A percentile compares a stretch with the other conserved stretches of the same genome.
Evolutionary conservation across 2,329 filamentous ascomycete genomes (phyloP).

Genomic region (Simplicillium sp.): DNA sequence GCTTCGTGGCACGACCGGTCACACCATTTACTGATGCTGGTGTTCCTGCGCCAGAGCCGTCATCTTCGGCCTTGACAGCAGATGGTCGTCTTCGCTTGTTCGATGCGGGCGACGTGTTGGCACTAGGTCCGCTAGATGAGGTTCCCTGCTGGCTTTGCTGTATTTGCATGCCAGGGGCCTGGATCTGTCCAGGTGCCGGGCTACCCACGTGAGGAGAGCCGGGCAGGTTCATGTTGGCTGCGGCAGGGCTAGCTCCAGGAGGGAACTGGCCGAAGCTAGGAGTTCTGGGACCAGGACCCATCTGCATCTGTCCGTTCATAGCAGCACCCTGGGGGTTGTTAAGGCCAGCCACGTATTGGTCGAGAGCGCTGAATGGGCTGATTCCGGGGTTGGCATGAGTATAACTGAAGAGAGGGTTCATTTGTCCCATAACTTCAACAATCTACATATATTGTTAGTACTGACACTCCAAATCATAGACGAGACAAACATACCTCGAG

Average conservation of each 20-base stretch:
- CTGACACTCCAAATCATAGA: constrained; percentile 7
- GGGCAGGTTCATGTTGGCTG: constrained; percentile 50
- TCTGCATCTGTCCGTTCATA: constrained; percentile 40
- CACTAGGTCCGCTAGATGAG: constrained; percentile 55
- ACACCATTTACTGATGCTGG: constrained; percentile 42
- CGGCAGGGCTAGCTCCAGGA: constrained; percentile 50
- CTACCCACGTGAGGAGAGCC: constrained; percentile 53
- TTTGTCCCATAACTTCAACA: constrained; percentile 57
- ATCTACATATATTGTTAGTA: constrained; percentile 32
- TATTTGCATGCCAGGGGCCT: constrained; percentile 56
- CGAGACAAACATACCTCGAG: constrained; percentile 41
- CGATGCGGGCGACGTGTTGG: constrained; percentile 55
- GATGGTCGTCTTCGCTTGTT: constrained; percentile 51
- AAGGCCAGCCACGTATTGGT: constrained; percentile 45
- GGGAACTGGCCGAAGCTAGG: constrained; percentile 48
- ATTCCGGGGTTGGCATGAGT: constrained; percentile 44
- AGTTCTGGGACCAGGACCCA: constrained; percentile 36
- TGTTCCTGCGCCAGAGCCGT: constrained; percentile 38
- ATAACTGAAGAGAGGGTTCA: constrained; percentile 54
- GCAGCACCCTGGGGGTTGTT: constrained; percentile 29
- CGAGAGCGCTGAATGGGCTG: constrained; percentile 48
- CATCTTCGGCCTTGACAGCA: constrained; percentile 48
- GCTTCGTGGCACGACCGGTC: constrained; percentile 38
- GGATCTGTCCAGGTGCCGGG: constrained; percentile 52
- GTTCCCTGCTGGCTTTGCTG: constrained; percentile 62